Evolutionary conservation across 176 grass and related monocot species (phyloP).

Genomic region (Cenchrus purpureus): DNA sequence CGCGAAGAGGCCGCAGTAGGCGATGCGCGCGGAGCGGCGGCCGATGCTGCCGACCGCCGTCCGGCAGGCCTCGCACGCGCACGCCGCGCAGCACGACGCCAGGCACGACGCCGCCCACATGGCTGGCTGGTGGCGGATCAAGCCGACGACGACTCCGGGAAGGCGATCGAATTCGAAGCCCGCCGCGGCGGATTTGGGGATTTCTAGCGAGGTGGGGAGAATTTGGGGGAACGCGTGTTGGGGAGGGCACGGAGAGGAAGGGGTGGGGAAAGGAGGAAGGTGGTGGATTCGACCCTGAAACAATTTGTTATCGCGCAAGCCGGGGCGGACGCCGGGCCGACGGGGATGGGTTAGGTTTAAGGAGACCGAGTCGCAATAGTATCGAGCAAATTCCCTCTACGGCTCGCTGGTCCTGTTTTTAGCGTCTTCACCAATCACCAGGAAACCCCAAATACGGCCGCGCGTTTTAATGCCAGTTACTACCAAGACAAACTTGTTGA

Average conservation of each 20-base stretch:
- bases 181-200: conserved; percentile 47
- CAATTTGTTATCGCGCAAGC: conserved; percentile 11
- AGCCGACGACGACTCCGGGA: not conserved
- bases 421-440: not conserved
- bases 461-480: not conserved
- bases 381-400: not conserved
- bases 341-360: not conserved
- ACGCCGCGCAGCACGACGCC: conserved; percentile 98
- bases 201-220: conserved; percentile 27
- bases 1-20: conserved; percentile 97
- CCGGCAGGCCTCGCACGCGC: conserved; percentile 99
- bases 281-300: conserved; percentile 13
- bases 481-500: not conserved
- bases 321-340: not conserved
- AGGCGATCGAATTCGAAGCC: not conserved
- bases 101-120: conserved; percentile 99
- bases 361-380: conserved; percentile 31
- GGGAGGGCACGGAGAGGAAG: not conserved
- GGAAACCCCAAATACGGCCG: not conserved
- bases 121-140: not conserved
- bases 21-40: conserved; percentile 96
- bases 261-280: not conserved
- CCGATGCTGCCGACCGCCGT: conserved; percentile 95
- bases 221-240: conserved; percentile 40
- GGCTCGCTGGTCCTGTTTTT: not conserved